A percentile compares a stretch with the other conserved stretches of the same genome.
Conservation (phyloP, 78 protist genomes). For the Cavenderia fasciculata region DNA sequence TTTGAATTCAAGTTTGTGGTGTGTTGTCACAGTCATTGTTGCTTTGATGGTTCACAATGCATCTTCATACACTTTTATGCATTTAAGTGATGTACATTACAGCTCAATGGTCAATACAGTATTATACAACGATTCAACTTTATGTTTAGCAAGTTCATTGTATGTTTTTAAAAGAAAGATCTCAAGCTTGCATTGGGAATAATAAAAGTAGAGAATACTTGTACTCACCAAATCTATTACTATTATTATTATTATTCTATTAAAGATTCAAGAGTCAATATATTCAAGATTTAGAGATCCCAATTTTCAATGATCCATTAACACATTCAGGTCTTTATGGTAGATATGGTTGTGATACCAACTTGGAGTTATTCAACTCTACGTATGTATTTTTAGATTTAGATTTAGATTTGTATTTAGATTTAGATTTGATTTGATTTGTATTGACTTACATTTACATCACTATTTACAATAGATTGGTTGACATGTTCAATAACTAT, state of each 20-base stretch:
- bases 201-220: no score
- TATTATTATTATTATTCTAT: no score
- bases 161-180: not conserved
- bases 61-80: not conserved
- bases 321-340: conserved; percentile 53
- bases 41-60: not conserved
- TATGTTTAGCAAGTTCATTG: conserved; percentile 1
- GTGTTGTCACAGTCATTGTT: no score
- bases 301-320: not conserved
- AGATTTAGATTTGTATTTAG: no score
- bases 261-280: not conserved
- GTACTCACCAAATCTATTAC: no score
- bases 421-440: no score
- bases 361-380: conserved; percentile 13
- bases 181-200: no score
- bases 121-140: conserved; percentile 8
- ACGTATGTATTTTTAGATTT: not conserved
- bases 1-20: no score
- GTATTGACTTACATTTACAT: no score
- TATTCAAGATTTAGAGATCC: not conserved
- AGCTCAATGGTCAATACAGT: conserved; percentile 3
- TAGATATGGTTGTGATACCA: conserved; percentile 76
- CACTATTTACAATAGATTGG: no score
- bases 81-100: conserved; percentile 66
- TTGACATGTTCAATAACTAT: no score